Conservation (phyloP, 2,329 filamentous ascomycete genomes). For the Claviceps spartinae region DNA sequence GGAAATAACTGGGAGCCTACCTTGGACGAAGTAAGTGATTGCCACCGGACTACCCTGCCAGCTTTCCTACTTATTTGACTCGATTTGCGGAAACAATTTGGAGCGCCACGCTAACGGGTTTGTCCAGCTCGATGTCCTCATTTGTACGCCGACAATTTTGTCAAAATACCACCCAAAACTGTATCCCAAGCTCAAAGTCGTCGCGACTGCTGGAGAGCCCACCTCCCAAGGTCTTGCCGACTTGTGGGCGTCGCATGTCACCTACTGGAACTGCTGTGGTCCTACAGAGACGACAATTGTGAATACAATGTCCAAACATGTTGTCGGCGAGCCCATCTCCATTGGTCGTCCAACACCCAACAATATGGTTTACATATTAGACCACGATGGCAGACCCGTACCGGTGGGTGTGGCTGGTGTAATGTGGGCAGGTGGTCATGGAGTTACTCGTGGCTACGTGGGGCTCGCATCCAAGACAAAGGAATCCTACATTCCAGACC, state of each 20-base stretch:
- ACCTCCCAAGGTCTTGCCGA: constrained; percentile 37
- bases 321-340: constrained; percentile 30
- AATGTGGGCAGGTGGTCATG: constrained; percentile 44
- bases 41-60: background rate
- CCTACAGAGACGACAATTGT: constrained; percentile 48
- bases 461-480: constrained; percentile 37
- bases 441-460: constrained; percentile 42
- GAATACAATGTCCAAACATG: constrained; percentile 41
- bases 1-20: constrained; percentile 34
- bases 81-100: no score
- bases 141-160: constrained; percentile 42
- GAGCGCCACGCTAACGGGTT: background rate
- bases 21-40: constrained; percentile 25
- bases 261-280: constrained; percentile 44
- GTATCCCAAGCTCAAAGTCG: constrained; percentile 36
- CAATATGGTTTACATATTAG: constrained; percentile 40
- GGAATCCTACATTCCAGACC: constrained; percentile 34
- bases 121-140: constrained; percentile 32
- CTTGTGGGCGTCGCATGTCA: constrained; percentile 35
- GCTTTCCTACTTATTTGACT: background rate
- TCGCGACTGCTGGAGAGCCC: constrained; percentile 43
- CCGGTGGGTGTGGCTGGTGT: constrained; percentile 32
- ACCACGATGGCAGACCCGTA: constrained; percentile 30
- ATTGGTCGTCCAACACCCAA: constrained; percentile 45
- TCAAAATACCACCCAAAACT: constrained; percentile 32